Conservation (phyloP, 164 flowering plant genomes). For the Kalanchoe fedtschenkoi region DNA sequence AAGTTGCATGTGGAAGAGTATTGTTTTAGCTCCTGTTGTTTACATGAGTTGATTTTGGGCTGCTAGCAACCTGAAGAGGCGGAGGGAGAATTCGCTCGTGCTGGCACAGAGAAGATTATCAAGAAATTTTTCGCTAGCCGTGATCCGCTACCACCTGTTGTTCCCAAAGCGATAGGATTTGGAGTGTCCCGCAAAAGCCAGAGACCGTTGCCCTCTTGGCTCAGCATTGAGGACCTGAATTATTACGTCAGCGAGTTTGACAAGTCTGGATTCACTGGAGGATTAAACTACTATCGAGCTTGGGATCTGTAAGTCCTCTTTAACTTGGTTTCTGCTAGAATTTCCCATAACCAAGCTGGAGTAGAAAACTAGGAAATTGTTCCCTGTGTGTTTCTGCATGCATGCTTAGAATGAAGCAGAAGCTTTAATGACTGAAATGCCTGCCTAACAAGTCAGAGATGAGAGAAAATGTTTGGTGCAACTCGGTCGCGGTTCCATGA, state of each 20-base stretch:
- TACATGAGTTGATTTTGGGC: too few species aligned
- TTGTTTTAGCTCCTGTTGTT: too few species aligned
- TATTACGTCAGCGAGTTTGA: conserved; percentile 45
- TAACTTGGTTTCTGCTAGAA: not conserved
- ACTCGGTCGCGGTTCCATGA: too few species aligned
- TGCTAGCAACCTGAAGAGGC: conserved; percentile 50
- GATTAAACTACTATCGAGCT: conserved; percentile 61
- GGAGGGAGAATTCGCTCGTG: conserved; percentile 42
- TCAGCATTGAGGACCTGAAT: conserved; percentile 46
- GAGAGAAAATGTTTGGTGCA: too few species aligned
- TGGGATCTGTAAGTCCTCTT: conserved; percentile 35
- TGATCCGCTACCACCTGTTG: conserved; percentile 26
- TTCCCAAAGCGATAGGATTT: conserved; percentile 40
- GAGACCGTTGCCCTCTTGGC: conserved; percentile 39
- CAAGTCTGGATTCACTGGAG: conserved; percentile 61
- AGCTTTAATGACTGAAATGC: too few species aligned
- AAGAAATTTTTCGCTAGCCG: conserved; percentile 26
- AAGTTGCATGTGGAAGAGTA: too few species aligned
- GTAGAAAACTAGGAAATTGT: too few species aligned
- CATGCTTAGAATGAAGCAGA: too few species aligned
- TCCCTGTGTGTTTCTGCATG: too few species aligned
- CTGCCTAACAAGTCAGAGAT: too few species aligned
- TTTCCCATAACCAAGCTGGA: too few species aligned
- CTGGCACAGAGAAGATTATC: conserved; percentile 22
- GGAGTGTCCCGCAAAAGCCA: conserved; percentile 17